Evolutionary conservation across 495 filamentous ascomycete genomes (phyloP).

Genomic region (Chaetomidium leptoderma): DNA sequence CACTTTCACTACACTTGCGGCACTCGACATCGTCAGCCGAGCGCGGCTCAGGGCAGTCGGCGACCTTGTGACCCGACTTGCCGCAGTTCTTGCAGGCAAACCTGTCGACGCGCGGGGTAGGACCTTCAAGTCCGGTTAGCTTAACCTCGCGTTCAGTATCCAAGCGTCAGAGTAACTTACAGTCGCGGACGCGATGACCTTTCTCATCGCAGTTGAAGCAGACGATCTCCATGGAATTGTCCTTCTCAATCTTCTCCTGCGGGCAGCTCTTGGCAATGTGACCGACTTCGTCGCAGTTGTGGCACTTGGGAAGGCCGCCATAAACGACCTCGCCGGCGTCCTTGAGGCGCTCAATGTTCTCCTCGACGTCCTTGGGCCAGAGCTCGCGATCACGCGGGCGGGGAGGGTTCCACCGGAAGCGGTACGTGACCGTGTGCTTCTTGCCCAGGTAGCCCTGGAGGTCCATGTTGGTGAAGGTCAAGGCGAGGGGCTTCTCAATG

Average conservation of each 20-base stretch:
- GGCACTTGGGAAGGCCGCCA: conserved; percentile 62
- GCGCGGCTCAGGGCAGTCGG: conserved; percentile 57
- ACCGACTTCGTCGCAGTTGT: conserved; percentile 69
- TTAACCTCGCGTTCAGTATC: conserved; percentile 9
- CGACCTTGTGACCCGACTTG: conserved; percentile 38
- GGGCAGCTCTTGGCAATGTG: conserved; percentile 64
- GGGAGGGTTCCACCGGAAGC: conserved; percentile 57
- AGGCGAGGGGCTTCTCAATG: conserved; percentile 57
- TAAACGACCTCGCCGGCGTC: conserved; percentile 69
- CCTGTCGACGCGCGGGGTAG: conserved; percentile 49
- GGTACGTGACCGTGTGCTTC: conserved; percentile 70
- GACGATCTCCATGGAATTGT: conserved; percentile 50
- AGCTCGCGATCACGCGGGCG: conserved; percentile 55
- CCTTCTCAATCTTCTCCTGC: conserved; percentile 51
- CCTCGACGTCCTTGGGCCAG: conserved; percentile 62
- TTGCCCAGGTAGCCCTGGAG: conserved; percentile 75
- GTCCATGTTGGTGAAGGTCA: conserved; percentile 71
- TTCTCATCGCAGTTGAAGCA: conserved; percentile 70
- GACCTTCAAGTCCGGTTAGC: conserved; percentile 39
- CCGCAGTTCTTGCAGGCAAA: conserved; percentile 80
- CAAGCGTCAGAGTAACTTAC: conserved; percentile 38
- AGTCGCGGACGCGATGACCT: conserved; percentile 70
- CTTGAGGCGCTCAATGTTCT: conserved; percentile 69
- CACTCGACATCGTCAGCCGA: conserved; percentile 74
- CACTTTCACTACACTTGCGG: conserved; percentile 68